Percentiles rank a stretch among this genome's conserved stretches.
Conservation (phyloP, 768 basidiomycete species). For the Lactarius trivialis region DNA sequence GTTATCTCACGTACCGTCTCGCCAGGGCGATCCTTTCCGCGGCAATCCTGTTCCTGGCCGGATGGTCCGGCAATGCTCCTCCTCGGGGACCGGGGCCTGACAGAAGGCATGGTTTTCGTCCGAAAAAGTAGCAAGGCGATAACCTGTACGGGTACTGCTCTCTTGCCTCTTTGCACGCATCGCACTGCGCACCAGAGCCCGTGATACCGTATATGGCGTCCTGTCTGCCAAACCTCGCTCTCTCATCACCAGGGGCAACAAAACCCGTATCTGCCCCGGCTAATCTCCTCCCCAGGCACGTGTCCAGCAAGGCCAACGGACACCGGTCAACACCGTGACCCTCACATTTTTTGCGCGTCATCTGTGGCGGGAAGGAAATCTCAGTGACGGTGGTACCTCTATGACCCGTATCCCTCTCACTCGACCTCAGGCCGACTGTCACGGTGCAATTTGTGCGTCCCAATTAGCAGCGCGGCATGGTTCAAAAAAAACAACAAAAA, state of each 20-base stretch:
- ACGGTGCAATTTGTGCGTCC: background rate
- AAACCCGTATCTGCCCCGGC: slow-evolving; percentile 1
- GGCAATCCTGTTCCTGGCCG: background rate
- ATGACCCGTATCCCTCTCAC: background rate
- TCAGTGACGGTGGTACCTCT: background rate
- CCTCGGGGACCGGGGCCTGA: background rate
- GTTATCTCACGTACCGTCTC: background rate
- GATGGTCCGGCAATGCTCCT: background rate
- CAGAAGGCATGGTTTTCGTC: background rate
- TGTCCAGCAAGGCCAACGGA: background rate
- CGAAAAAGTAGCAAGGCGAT: background rate
- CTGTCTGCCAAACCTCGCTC: background rate
- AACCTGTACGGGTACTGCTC: background rate
- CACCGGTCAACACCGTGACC: background rate
- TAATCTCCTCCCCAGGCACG: background rate
- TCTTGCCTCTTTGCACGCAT: background rate
- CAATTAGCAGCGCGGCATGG: no score
- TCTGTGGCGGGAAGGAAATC: background rate
- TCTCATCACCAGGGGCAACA: slow-evolving; percentile 5
- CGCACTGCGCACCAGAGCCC: background rate
- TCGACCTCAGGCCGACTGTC: background rate
- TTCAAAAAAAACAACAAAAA: no score
- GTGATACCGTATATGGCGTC: background rate
- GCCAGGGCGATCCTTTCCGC: background rate
- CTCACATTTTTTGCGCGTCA: no score